Evolutionary conservation across 192 early-diverging fungal genomes (phyloP), one percentile per base, ranked within the genome.

Genomic region (Coemansia interrupta): DNA sequence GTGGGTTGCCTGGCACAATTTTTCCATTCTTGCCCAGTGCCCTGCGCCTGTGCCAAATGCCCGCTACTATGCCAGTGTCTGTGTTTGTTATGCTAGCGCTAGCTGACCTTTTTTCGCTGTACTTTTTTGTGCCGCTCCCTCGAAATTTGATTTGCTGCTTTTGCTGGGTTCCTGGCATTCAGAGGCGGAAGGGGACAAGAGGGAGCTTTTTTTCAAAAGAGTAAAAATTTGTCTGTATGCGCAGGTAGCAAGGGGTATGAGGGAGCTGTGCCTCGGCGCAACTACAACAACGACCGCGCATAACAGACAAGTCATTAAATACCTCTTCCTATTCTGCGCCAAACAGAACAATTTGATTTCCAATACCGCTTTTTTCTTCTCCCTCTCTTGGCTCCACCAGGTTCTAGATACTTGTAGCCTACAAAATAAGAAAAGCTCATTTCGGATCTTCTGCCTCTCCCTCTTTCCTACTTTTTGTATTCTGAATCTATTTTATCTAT

Each of bases 271-370:
- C 54, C 53, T 67, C 54, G 51, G 51, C 18, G 51, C 29, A 53
- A 53, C 32, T 30, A 38, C 58, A 56, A 48, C 56, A 61, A 67
- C 67, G 63, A 40, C 46, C 30, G 47, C 72, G 64, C 66, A 70
- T 66, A 43, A 23, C 63, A 59, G 63, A 70, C 65, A 68, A 70
- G 68, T 60, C 58, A 60, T 70, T 76, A 70, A 76, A 76, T 71
- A 64, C 64, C 68, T 64, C 68, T 36, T 63, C 58, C 45, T 67
- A 71, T 71, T 78, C 74, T 71, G 68, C 68, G 53, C 45, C 65
- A 54, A 42, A 29, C 53, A 61, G 68, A 78, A 78, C 74, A 78
- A 78, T 77, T 68, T 59, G 61, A 77, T 77, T 77, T 68, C 64
- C 66, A 68, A 64, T 61, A 56, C 59, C 50, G 65, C 62, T 64